These are phyloP conservation scores for Proliferodiscus dingleyae DNA, from an alignment of 2,329 filamentous ascomycete species.

Conservation along the genomic window DNA sequence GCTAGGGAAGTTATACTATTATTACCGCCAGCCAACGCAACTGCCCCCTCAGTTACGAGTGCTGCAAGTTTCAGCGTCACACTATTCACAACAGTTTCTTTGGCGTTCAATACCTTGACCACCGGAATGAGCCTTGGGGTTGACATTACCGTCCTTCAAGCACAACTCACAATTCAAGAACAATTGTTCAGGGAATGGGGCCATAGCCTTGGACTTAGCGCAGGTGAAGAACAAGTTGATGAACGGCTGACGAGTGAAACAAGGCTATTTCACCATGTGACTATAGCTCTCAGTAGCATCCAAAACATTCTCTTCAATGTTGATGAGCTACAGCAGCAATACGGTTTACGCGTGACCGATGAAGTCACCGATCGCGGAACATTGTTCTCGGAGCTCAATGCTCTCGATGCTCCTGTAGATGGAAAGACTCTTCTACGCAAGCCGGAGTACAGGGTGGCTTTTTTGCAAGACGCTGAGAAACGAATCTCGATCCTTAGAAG, in stretches of 20 bases:
- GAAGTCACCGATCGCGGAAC: neutral
- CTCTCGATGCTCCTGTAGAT: neutral
- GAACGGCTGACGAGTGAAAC: neutral
- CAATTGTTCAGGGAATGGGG: neutral
- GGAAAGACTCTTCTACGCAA: neutral
- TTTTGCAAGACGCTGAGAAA: neutral
- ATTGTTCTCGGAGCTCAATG: neutral
- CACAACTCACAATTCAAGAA: neutral
- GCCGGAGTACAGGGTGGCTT: neutral
- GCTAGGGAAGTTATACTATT: conserved; percentile 25
- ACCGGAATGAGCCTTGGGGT: neutral
- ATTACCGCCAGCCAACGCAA: neutral
- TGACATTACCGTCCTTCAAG: neutral
- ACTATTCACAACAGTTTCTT: neutral
- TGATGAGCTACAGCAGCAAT: neutral
- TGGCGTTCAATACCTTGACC: neutral
- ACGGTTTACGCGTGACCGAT: neutral
- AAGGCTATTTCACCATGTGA: neutral
- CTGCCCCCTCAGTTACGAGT: neutral
- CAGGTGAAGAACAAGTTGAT: neutral
- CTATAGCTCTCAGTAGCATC: neutral
- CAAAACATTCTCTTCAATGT: neutral
- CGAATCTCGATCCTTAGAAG: neutral
- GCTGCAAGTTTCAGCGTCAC: neutral
- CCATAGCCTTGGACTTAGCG: neutral